Conservation (phyloP, 1,139 yeast species). For the Nakaseomyces nivariensis region DNA sequence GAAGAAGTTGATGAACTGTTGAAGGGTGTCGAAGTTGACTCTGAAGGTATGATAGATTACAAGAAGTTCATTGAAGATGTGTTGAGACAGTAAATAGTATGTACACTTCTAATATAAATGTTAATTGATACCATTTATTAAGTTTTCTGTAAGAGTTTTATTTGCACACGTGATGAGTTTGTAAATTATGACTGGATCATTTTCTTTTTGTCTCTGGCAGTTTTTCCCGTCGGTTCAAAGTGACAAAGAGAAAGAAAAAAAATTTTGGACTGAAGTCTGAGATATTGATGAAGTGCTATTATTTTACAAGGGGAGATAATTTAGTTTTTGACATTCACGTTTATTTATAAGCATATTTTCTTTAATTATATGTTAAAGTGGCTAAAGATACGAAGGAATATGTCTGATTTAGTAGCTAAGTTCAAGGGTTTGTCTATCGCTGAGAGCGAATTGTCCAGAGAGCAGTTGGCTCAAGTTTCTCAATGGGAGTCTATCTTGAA, state of each 20-base stretch:
- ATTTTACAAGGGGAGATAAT: too few species aligned
- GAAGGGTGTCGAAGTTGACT: conserved; percentile 88
- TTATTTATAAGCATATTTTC: neutral
- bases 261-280: too few species aligned
- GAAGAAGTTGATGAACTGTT: conserved; percentile 90
- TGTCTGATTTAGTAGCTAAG: conserved; percentile 38
- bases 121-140: neutral
- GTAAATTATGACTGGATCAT: neutral
- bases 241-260: neutral
- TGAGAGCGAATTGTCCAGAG: conserved; percentile 30
- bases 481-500: conserved; percentile 72
- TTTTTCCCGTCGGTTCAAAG: neutral
- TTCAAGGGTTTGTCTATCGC: conserved; percentile 37
- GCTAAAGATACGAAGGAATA: conserved; percentile 11
- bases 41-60: conserved; percentile 92
- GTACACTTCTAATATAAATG: too few species aligned
- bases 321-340: neutral
- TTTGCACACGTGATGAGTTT: neutral
- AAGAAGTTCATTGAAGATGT: conserved; percentile 90
- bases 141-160: too few species aligned
- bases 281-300: too few species aligned
- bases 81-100: conserved; percentile 54
- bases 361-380: neutral
- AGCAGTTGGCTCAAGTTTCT: conserved; percentile 61
- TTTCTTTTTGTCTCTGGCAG: neutral